Evolutionary conservation across 1,139 yeast genomes (phyloP), one percentile per base, ranked within the genome.

Genomic region (Kodamaea arcana): DNA sequence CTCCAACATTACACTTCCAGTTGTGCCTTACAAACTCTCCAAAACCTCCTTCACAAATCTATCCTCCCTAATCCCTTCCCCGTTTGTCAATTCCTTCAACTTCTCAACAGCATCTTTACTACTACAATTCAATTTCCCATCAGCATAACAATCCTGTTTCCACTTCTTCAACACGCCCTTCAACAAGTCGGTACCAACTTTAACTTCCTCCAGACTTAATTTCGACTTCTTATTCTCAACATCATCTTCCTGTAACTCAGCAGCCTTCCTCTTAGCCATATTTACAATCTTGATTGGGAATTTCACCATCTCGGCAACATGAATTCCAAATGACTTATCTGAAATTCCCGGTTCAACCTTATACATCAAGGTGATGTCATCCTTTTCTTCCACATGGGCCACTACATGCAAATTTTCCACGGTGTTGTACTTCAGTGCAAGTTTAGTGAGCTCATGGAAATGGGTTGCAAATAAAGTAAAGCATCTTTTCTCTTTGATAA

Each of bases 251-350:
- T 88, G 97, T 37, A 92, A 68, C 52, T 92, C 97, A 5, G 75
- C 68, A 0, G 97, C 95, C 56, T 90, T 90, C 43, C 97, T 75
- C 53, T 92, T 92, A 3, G 98, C 96, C 97, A 92, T 92, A 37
- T 78, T 75, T 33, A 92, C 78, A 32, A 92, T 92, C 56, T 90
- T 90, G 20, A 68, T 65, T 1, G 98, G 98, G 56, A 92, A 92
- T 46, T 85, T 82, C 24, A 92, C 97, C 30, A 90, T 78, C 58
- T 92, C 97, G 0, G 98, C 97, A 27, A 92, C 98, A 56, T 92
- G 95, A 32, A 92, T 88, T 60, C 98, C 98, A 61, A 92, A 92
- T 0, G 97, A 88, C 55, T 88, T 94, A 54, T 88, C 95, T 3
- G 95, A 80, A 36, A 88, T 76, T 11, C 98, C 98, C 1, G 86